phyloP scores from a whole-genome alignment of 2,329 filamentous ascomycete species.

The Fusarium redolens region DNA sequence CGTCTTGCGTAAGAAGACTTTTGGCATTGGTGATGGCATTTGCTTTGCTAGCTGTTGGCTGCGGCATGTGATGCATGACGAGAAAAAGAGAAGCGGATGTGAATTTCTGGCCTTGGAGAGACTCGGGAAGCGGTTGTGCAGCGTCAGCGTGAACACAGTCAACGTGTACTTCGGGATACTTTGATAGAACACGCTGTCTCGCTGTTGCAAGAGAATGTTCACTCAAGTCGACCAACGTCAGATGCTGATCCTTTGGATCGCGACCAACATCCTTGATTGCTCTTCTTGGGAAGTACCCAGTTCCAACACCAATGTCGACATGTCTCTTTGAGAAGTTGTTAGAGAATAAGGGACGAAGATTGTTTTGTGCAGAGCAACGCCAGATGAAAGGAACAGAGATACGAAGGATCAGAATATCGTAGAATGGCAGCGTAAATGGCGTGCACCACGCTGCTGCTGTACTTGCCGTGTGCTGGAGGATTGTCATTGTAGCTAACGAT shows the following conservation, averaged over 20 bases:
- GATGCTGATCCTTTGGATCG: neutral
- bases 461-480: neutral
- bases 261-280: neutral
- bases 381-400: slow-evolving; percentile 9
- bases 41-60: slow-evolving; percentile 3
- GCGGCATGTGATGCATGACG: slow-evolving; percentile 11
- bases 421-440: slow-evolving; percentile 4
- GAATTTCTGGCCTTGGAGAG: neutral
- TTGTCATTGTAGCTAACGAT: neutral
- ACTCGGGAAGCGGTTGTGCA: neutral
- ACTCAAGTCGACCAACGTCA: slow-evolving; percentile 16
- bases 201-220: slow-evolving; percentile 1
- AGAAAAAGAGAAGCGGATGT: slow-evolving; percentile 11
- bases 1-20: neutral
- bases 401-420: slow-evolving; percentile 12
- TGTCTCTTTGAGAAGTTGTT: slow-evolving; percentile 13
- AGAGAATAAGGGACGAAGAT: neutral
- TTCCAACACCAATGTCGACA: slow-evolving; percentile 22
- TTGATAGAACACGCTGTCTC: neutral
- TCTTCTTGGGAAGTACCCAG: slow-evolving; percentile 6
- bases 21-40: slow-evolving; percentile 4
- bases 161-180: neutral
- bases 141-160: slow-evolving; percentile 1
- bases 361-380: neutral
- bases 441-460: slow-evolving; percentile 7